phyloP scores from a whole-genome alignment of 2,329 filamentous ascomycete genomes.

The Trichophaea hybrida region DNA sequence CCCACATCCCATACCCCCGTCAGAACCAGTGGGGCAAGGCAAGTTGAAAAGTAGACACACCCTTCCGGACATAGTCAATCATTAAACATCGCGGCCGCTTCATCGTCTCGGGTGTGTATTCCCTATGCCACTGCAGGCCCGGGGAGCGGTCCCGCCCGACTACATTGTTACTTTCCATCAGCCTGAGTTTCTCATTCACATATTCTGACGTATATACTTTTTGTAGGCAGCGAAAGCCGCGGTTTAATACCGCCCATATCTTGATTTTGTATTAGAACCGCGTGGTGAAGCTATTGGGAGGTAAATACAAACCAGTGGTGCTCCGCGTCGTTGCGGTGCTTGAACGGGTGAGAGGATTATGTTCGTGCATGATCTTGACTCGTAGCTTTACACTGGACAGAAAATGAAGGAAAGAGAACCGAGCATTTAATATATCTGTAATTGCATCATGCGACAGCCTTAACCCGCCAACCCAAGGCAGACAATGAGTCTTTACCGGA shows the following conservation, averaged over 20 bases:
- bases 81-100: conserved; percentile 36
- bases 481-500: too few species aligned
- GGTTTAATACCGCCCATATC: background rate
- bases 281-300: background rate
- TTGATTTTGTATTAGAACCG: background rate
- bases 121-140: conserved; percentile 31
- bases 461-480: too few species aligned
- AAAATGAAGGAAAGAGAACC: too few species aligned
- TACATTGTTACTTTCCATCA: background rate
- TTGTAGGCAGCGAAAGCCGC: background rate
- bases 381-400: too few species aligned
- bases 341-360: background rate
- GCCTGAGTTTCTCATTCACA: background rate
- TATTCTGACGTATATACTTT: background rate
- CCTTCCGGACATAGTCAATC: conserved; percentile 36
- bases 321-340: background rate
- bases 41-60: background rate
- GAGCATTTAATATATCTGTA: too few species aligned
- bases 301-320: background rate
- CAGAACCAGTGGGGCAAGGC: background rate
- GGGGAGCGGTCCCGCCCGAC: conserved; percentile 12
- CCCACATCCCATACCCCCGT: conserved; percentile 15
- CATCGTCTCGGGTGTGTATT: conserved; percentile 29
- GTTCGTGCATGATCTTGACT: too few species aligned
- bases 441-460: too few species aligned